phyloP scores from a whole-genome alignment of 2,329 filamentous ascomycete species.

The Venturia asperata region DNA sequence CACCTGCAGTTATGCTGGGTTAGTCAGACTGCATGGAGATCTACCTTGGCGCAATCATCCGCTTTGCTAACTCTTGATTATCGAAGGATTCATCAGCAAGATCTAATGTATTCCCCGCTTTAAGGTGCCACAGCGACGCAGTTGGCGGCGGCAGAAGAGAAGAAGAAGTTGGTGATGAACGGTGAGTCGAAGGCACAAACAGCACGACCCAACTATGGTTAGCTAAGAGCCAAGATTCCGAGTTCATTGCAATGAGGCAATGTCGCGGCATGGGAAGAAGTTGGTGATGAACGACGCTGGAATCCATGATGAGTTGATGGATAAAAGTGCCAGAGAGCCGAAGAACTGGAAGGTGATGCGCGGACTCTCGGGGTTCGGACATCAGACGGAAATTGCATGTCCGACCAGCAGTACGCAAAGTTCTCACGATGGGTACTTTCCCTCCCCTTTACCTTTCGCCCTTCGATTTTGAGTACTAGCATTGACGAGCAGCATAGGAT shows the following conservation, averaged over 20 bases:
- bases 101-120: neutral
- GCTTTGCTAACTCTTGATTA: neutral
- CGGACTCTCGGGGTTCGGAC: too few relatives aligned
- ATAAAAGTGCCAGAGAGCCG: too few relatives aligned
- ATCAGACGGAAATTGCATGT: too few relatives aligned
- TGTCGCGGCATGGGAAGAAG: neutral
- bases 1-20: neutral
- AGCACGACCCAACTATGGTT: neutral
- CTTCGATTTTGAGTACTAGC: too few relatives aligned
- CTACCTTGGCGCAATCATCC: neutral
- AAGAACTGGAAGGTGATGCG: too few relatives aligned
- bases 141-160: neutral
- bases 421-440: too few relatives aligned
- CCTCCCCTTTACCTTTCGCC: too few relatives aligned
- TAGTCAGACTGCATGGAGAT: conserved; percentile 2
- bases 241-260: neutral
- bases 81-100: conserved; percentile 5
- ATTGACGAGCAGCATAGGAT: too few relatives aligned
- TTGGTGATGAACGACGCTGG: neutral
- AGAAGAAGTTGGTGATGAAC: neutral
- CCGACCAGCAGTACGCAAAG: too few relatives aligned
- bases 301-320: neutral
- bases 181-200: neutral
- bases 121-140: neutral
- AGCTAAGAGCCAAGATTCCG: neutral